Base-by-base conservation (phyloP, 495 filamentous ascomycete species). In the Rhypophila decipiens region DNA sequence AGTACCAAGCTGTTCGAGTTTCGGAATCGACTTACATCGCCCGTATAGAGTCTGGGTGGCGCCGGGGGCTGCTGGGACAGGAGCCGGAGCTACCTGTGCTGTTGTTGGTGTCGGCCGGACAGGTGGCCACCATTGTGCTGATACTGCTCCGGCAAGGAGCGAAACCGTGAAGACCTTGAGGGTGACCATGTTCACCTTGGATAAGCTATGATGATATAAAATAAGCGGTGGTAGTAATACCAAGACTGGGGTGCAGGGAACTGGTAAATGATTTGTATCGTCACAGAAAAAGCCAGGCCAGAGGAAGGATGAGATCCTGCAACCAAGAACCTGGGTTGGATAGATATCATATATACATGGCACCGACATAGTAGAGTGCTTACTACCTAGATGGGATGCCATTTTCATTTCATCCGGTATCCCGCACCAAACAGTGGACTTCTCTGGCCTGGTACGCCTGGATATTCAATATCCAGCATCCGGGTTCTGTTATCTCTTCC, bases 381-480 rank as follows among this genome's bases (percentile, higher is more conserved):
- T 10, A 38, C 2, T 17, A 12, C 31, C 31, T 35, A 15, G 31
- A 15, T 2, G 17, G 5, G 12, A 35, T 1, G n/a, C n/a, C n/a
- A 11, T 12, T 11, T 39, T 17, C 34, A 39, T 33, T 51, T 51
- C 49, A 51, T 29, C 49, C 49, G 49, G 49, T 24, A 29, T 31
- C 43, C 41, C 48, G 48, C 24, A 23, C 46, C 39, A 34, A 22
- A 40, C 24, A 27, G 24, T 46, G 46, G 48, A 53, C 46, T 19
- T 44, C 41, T 49, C 51, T 40, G 51, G 27, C 41, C 20, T n/a
- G n/a, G n/a, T n/a, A n/a, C n/a, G n/a, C n/a, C n/a, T n/a, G n/a
- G n/a, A n/a, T n/a, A n/a, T 24, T 23, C 42, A 54, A 54, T 54
- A 50, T 50, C 52, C 52, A 50, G 42, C 46, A 47, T 43, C 52